These are phyloP conservation scores for Backusella mclennaniae DNA, from an alignment of 192 early-diverging fungal species.

Conservation along the genomic window DNA sequence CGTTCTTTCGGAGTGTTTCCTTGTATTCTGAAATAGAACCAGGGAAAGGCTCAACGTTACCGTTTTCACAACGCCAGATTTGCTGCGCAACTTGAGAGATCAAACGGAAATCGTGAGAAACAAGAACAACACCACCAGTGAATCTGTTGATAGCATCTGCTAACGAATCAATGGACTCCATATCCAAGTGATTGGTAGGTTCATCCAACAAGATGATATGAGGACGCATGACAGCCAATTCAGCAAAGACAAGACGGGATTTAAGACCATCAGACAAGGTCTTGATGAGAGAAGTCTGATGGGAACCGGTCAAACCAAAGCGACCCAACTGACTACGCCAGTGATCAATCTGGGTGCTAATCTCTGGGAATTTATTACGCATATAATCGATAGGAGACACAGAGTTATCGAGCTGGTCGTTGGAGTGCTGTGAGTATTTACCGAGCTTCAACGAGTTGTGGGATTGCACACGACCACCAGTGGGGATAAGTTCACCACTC, in stretches of 20 bases:
- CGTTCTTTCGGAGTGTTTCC: slow-evolving; percentile 79
- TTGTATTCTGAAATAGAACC: slow-evolving; percentile 93
- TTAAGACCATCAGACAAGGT: slow-evolving; percentile 94
- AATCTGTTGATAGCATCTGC: slow-evolving; percentile 95
- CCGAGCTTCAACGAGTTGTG: slow-evolving; percentile 94
- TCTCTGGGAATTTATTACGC: slow-evolving; percentile 76
- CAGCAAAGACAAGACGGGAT: slow-evolving; percentile 95
- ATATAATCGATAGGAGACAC: slow-evolving; percentile 90
- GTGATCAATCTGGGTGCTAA: slow-evolving; percentile 75
- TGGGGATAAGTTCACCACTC: slow-evolving; percentile 84
- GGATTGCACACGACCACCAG: slow-evolving; percentile 80
- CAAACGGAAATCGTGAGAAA: slow-evolving; percentile 98
- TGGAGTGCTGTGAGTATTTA: slow-evolving; percentile 97
- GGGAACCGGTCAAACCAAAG: slow-evolving; percentile 91
- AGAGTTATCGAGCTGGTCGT: slow-evolving; percentile 91
- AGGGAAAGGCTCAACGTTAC: slow-evolving; percentile 68
- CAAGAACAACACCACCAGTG: slow-evolving; percentile 95
- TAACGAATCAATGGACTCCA: slow-evolving; percentile 90
- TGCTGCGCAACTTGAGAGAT: slow-evolving; percentile 95
- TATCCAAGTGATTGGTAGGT: slow-evolving; percentile 97
- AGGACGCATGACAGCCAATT: slow-evolving; percentile 83
- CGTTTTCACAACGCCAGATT: slow-evolving; percentile 92
- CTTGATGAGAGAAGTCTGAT: slow-evolving; percentile 87
- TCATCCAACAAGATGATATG: slow-evolving; percentile 97
- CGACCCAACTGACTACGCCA: slow-evolving; percentile 92